These are phyloP conservation scores for Tolypocladium inflatum DNA, from an alignment of 2,329 filamentous ascomycete species.

Conservation along the genomic window DNA sequence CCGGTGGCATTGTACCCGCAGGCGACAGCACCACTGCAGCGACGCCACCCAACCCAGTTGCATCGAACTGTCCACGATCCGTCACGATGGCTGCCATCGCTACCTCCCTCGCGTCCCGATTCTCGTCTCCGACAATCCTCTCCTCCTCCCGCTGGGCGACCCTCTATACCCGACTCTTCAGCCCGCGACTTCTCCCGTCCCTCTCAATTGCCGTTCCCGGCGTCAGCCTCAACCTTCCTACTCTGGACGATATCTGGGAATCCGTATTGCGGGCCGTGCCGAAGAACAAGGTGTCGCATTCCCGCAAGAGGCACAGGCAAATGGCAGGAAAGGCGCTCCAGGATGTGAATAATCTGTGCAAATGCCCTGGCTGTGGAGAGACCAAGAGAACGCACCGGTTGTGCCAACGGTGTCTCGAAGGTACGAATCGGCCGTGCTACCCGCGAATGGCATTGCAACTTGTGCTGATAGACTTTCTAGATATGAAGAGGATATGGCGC, in stretches of 20 bases:
- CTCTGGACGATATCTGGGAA: slow-evolving; percentile 79
- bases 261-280: slow-evolving; percentile 85
- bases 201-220: slow-evolving; percentile 50
- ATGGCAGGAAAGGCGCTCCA: slow-evolving; percentile 93
- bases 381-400: slow-evolving; percentile 81
- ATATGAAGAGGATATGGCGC: slow-evolving; percentile 36
- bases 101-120: slow-evolving; percentile 45
- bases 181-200: slow-evolving; percentile 40
- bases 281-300: slow-evolving; percentile 98
- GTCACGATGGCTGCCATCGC: slow-evolving; percentile 32
- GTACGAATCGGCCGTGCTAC: slow-evolving; percentile 39
- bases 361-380: slow-evolving; percentile 81
- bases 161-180: slow-evolving; percentile 34
- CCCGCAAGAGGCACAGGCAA: slow-evolving; percentile 86
- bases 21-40: not conserved
- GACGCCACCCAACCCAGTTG: not conserved
- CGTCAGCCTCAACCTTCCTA: slow-evolving; percentile 45
- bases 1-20: not conserved
- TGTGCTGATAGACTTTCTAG: slow-evolving; percentile 15
- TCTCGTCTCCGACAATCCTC: slow-evolving; percentile 32
- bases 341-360: slow-evolving; percentile 79
- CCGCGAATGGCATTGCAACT: not conserved
- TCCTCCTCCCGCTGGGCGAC: slow-evolving; percentile 32
- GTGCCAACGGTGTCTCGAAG: slow-evolving; percentile 77
- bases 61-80: not conserved